Base-by-base conservation (phyloP, 2,329 filamentous ascomycete genomes). In the Apiospora aurea region DNA sequence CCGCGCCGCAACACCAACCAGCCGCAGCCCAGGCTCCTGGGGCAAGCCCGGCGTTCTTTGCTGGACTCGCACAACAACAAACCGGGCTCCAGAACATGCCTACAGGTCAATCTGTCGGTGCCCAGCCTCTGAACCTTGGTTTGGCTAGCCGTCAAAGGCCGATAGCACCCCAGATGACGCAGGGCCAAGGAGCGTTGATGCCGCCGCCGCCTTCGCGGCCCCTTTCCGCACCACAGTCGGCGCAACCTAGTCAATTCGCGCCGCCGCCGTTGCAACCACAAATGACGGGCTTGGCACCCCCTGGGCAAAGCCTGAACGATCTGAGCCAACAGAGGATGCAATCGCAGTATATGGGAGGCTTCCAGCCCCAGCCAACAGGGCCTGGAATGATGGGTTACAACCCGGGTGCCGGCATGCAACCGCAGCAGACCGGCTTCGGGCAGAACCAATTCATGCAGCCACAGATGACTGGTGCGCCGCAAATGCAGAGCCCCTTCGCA, bases 191-290 rank as follows among this genome's bases (percentile, higher is more conserved):
- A 51, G 89, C 90, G 24, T 85, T 97, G 49, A 89, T 95, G 74
- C 89, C 92, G 68, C 94, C 95, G 10, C 94, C 90, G 24, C 94
- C 95, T 14, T 89, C 91, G 70, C 89, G 96, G 73, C 93, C 96
- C 10, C 87, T 96, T 16, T 98, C 96, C 53, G 96, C 96, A 51
- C 96, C 96, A 38, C 93, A 94, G 80, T 93, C 94, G 70, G 92
- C 90, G 69, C 92, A 93, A 79, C 90, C 91, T 66, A 95, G 88
- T 81, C 88, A 87, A 5, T 96, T 97, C 80, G 88, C 89, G 10
- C 89, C 92, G 24, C 90, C 94, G 69, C 91, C 94, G 21, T 83
- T 98, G 76, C 92, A 95, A 80, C 91, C 94, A 70, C 96, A 98
- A 80, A 89, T 95, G 81, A 98, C 96, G 6, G 95, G 96, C 11